phyloP scores from a whole-genome alignment of 108 stramenopile species.

The Seminavis robusta region DNA sequence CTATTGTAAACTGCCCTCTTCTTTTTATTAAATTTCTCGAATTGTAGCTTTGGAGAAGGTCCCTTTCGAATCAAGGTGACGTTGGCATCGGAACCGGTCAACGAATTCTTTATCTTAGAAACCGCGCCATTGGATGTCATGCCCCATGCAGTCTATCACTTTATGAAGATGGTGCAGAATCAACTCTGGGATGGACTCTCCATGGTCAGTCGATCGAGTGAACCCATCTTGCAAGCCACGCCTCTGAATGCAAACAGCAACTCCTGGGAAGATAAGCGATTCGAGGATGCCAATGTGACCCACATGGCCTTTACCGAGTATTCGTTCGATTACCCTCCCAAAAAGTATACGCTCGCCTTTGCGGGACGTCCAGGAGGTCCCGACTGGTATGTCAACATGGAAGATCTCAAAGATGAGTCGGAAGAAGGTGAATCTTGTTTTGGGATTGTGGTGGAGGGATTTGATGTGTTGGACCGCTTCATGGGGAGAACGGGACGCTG shows the following conservation, averaged over 20 bases:
- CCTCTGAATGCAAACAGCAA: constrained; percentile 19
- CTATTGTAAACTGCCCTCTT: no score
- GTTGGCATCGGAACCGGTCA: no score
- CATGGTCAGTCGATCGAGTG: constrained; percentile 23
- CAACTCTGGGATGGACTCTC: constrained; percentile 41
- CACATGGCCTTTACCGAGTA: constrained; percentile 71
- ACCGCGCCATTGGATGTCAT: constrained; percentile 23
- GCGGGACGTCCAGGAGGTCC: constrained; percentile 80
- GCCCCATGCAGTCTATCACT: constrained; percentile 48
- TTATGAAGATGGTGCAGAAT: constrained; percentile 36
- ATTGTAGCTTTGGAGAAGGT: constrained; percentile 14
- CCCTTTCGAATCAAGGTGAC: constrained; percentile 22
- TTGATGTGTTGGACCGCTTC: constrained; percentile 18
- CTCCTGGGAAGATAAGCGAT: constrained; percentile 16
- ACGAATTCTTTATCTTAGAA: constrained; percentile 26
- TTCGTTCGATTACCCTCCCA: constrained; percentile 32
- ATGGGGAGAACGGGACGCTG: not conserved
- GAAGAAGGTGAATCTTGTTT: constrained; percentile 15
- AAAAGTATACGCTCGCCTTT: constrained; percentile 63
- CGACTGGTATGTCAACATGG: constrained; percentile 72
- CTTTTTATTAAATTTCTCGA: not conserved
- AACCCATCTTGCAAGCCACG: constrained; percentile 11
- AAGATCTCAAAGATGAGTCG: constrained; percentile 27
- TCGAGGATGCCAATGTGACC: constrained; percentile 33
- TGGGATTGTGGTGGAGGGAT: constrained; percentile 25